Conservation (phyloP, 768 basidiomycete species). For the Infundibulicybe gibba region DNA sequence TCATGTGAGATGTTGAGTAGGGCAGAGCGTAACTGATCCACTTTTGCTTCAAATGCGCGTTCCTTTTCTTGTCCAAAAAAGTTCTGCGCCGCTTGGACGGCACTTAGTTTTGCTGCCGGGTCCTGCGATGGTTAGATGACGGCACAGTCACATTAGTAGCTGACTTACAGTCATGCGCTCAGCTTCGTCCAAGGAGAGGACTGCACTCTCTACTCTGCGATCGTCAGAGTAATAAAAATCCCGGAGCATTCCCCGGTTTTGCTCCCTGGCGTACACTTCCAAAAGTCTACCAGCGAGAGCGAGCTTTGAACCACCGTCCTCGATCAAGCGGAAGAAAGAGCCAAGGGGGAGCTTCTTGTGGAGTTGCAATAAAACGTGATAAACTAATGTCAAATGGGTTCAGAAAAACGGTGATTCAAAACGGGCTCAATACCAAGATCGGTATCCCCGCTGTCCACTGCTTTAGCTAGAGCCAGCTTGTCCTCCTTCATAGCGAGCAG, state of each 20-base stretch:
- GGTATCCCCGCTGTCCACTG: conserved; percentile 92
- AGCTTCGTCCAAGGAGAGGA: conserved; percentile 85
- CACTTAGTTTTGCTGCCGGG: conserved; percentile 61
- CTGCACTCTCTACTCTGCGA: conserved; percentile 87
- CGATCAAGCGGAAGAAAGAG: conserved; percentile 90
- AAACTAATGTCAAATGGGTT: conserved; percentile 52
- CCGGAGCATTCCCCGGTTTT: conserved; percentile 85
- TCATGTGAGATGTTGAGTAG: not conserved
- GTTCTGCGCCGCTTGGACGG: conserved; percentile 82
- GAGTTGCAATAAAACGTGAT: conserved; percentile 88
- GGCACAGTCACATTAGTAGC: not conserved
- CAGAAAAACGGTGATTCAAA: conserved; percentile 1
- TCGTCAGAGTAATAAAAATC: conserved; percentile 99
- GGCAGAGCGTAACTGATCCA: conserved; percentile 16
- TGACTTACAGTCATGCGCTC: conserved; percentile 51
- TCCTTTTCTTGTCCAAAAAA: conserved; percentile 97
- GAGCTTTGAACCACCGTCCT: conserved; percentile 79
- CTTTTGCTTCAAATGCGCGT: conserved; percentile 86
- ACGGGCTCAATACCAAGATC: conserved; percentile 67
- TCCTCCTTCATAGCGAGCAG: conserved; percentile 94
- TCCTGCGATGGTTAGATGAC: conserved; percentile 46
- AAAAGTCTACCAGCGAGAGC: conserved; percentile 74
- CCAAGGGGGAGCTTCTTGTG: conserved; percentile 82
- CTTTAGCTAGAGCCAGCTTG: conserved; percentile 79
- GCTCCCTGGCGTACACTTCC: conserved; percentile 88